These are phyloP conservation scores for Rhododendron kiyosumense DNA, from an alignment of 148 eudicot genomes.

Conservation along the genomic window DNA sequence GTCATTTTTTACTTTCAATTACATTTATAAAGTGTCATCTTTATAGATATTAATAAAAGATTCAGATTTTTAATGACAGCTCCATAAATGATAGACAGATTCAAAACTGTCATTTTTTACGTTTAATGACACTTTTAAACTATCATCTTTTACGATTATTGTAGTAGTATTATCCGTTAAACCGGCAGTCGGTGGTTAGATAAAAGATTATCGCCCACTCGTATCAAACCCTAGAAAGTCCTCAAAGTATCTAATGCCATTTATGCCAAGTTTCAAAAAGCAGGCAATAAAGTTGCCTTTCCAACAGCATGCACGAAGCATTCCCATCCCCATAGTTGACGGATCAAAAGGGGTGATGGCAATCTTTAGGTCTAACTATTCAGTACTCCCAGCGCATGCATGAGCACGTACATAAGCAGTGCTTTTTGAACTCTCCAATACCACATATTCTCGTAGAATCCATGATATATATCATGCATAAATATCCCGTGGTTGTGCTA, in stretches of 20 bases:
- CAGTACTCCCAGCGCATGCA: not conserved
- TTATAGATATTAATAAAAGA: too few relatives aligned
- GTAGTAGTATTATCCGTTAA: too few relatives aligned
- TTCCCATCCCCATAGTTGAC: not conserved
- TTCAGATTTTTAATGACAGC: too few relatives aligned
- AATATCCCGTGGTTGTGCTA: not conserved
- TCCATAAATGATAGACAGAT: too few relatives aligned
- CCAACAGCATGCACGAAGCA: slow-evolving; percentile 4
- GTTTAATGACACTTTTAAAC: too few relatives aligned
- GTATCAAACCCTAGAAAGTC: not conserved
- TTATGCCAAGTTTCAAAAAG: not conserved
- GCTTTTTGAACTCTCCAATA: not conserved
- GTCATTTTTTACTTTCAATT: too few relatives aligned
- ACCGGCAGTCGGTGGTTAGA: not conserved
- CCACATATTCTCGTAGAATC: not conserved
- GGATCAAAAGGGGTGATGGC: not conserved
- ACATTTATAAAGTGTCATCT: too few relatives aligned
- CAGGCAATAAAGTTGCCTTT: not conserved
- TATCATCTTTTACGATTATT: too few relatives aligned
- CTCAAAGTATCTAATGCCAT: not conserved
- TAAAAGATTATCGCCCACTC: not conserved
- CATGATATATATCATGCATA: not conserved
- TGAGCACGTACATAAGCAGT: too few relatives aligned
- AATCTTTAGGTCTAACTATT: not conserved
- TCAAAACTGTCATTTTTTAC: too few relatives aligned